phyloP scores from a whole-genome alignment of 768 basidiomycete species.

The Pholiota molesta region DNA sequence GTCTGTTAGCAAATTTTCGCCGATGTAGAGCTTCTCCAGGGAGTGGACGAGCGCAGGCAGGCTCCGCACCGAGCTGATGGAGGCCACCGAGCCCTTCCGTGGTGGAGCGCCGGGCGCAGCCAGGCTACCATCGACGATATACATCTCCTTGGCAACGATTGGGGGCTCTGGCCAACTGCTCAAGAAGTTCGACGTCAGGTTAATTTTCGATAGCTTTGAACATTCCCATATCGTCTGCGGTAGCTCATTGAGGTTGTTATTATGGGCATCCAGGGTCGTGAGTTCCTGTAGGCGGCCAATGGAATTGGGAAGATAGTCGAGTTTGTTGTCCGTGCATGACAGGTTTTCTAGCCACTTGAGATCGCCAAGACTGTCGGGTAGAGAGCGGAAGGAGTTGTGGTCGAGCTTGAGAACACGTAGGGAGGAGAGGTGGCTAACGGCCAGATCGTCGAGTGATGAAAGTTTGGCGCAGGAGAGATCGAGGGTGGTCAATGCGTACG shows the following conservation, averaged over 20 bases:
- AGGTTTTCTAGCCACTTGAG: conserved; percentile 71
- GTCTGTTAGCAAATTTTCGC: conserved; percentile 87
- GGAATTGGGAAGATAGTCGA: conserved; percentile 72
- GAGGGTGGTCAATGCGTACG: conserved; percentile 59
- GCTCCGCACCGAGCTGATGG: conserved; percentile 17
- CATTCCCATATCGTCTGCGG: conserved; percentile 87
- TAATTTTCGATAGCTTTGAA: conserved; percentile 68
- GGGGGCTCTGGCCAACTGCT: conserved; percentile 72
- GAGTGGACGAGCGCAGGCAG: conserved; percentile 57
- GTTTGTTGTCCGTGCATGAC: conserved; percentile 90
- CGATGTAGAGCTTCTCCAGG: conserved; percentile 80
- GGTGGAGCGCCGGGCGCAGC: conserved; percentile 20
- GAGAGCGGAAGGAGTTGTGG: conserved; percentile 81
- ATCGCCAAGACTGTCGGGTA: conserved; percentile 84
- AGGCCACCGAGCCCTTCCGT: conserved; percentile 38
- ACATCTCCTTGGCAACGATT: conserved; percentile 13
- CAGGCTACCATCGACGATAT: conserved; percentile 13
- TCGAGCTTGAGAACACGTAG: conserved; percentile 77
- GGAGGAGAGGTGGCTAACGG: conserved; percentile 71
- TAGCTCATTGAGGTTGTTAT: conserved; percentile 82
- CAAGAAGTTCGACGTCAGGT: conserved; percentile 88
- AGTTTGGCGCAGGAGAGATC: conserved; percentile 90
- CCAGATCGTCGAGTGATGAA: conserved; percentile 75
- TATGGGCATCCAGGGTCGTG: conserved; percentile 82
- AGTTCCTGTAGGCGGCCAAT: conserved; percentile 80